These are phyloP conservation scores for Phytopythium aichiense DNA, from an alignment of 352 stramenopile genomes.

Conservation along the genomic window DNA sequence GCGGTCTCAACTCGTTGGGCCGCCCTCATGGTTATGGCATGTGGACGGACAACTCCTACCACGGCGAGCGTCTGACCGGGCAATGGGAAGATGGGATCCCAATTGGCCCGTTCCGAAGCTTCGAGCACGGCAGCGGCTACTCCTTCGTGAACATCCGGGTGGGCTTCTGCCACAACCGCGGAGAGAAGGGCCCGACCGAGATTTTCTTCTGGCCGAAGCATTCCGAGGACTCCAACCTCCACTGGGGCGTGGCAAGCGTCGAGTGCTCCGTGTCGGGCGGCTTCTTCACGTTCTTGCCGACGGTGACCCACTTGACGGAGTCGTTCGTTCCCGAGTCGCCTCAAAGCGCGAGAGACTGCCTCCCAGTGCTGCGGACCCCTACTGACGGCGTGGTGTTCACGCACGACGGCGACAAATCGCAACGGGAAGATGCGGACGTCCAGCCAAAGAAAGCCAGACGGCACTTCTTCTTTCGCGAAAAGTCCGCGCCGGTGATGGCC, in stretches of 20 bases:
- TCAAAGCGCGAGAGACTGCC: constrained; percentile 33
- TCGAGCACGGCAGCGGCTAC: constrained; percentile 68
- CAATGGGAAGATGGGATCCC: constrained; percentile 71
- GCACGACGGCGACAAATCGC: constrained; percentile 11
- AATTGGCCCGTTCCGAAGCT: constrained; percentile 68
- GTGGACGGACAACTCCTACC: constrained; percentile 67
- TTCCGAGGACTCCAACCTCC: constrained; percentile 23
- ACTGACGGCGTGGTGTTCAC: constrained; percentile 52
- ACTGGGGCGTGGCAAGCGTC: constrained; percentile 79
- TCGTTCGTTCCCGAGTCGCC: constrained; percentile 29
- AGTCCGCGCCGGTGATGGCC: constrained; percentile 29
- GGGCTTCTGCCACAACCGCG: constrained; percentile 58
- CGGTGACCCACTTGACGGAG: constrained; percentile 46
- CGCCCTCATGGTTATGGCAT: constrained; percentile 63
- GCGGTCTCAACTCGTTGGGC: constrained; percentile 47
- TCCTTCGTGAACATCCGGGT: constrained; percentile 75
- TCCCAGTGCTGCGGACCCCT: constrained; percentile 34
- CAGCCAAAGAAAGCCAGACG: constrained; percentile 15
- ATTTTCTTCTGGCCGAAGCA: constrained; percentile 53
- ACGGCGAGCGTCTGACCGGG: constrained; percentile 68
- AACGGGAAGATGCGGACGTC: constrained; percentile 5
- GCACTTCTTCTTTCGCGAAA: constrained; percentile 23
- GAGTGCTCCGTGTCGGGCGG: constrained; percentile 71
- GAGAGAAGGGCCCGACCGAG: constrained; percentile 24
- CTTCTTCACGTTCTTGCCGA: constrained; percentile 68